These are phyloP conservation scores for Dioscorea dumetorum DNA, from an alignment of 106 monocot species.

Conservation along the genomic window DNA sequence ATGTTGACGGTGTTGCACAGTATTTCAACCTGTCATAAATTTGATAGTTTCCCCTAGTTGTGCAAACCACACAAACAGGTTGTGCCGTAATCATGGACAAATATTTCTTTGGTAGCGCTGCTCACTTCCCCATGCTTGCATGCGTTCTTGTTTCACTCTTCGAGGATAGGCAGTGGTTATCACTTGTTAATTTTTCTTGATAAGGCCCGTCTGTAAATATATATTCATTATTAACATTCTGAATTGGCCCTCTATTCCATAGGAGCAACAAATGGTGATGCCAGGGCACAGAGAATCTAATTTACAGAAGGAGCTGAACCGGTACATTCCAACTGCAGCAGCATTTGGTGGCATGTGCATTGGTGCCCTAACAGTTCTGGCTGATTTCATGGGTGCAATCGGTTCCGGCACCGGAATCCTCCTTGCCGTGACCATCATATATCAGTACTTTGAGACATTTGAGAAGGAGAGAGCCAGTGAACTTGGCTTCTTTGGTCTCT, in stretches of 20 bases:
- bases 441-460: slow-evolving; percentile 45
- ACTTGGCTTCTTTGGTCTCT: slow-evolving; percentile 36
- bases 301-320: slow-evolving; percentile 58
- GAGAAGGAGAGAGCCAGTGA: slow-evolving; percentile 47
- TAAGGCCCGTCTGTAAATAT: too few species aligned
- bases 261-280: slow-evolving; percentile 85
- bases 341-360: slow-evolving; percentile 66
- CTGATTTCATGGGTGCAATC: slow-evolving; percentile 69
- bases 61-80: too few species aligned
- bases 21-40: too few species aligned
- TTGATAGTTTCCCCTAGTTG: too few species aligned
- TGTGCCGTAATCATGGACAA: too few species aligned
- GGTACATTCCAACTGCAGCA: slow-evolving; percentile 63
- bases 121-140: too few species aligned
- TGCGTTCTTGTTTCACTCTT: too few species aligned
- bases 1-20: too few species aligned
- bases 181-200: too few species aligned
- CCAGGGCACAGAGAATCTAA: slow-evolving; percentile 62
- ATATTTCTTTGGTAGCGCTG: too few species aligned
- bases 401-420: slow-evolving; percentile 60
- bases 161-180: too few species aligned
- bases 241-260: neutral
- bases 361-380: slow-evolving; percentile 53
- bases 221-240: too few species aligned
- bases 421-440: slow-evolving; percentile 51